phyloP scores from a whole-genome alignment of 371 early-diverging fungal species.

The Zopfochytrium polystomum region DNA sequence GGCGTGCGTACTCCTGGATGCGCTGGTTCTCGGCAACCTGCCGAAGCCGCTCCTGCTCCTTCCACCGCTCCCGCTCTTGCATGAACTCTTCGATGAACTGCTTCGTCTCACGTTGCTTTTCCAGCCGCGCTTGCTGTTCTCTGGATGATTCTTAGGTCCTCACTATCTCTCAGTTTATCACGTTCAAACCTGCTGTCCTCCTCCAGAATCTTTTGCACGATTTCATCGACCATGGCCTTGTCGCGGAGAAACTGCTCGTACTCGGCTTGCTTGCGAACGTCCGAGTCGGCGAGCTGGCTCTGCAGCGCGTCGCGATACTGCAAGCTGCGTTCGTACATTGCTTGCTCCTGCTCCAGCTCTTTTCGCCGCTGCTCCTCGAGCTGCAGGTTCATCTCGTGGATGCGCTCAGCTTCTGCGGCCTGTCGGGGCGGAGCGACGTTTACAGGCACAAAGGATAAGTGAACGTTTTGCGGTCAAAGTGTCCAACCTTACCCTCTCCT shows the following conservation, averaged over 20 bases:
- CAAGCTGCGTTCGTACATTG: constrained; percentile 26
- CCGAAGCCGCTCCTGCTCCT: constrained; percentile 31
- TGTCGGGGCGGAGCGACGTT: constrained; percentile 3
- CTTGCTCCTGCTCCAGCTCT: constrained; percentile 37
- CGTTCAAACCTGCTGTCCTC: constrained; percentile 45
- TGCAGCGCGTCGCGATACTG: constrained; percentile 45
- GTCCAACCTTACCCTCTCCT: constrained; percentile 28
- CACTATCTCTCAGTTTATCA: too few relatives aligned
- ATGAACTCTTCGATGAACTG: constrained; percentile 49
- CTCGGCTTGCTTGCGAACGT: constrained; percentile 39
- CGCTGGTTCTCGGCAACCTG: constrained; percentile 42
- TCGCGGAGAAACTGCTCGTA: constrained; percentile 50
- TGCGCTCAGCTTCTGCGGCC: constrained; percentile 30
- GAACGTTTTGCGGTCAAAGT: neutral
- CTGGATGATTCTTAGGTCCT: constrained; percentile 22
- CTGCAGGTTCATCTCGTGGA: constrained; percentile 35
- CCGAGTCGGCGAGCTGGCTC: constrained; percentile 43
- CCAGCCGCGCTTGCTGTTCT: constrained; percentile 35
- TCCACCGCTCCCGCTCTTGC: constrained; percentile 45
- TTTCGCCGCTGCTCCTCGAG: constrained; percentile 33
- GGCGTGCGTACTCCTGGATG: constrained; percentile 46
- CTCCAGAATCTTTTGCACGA: constrained; percentile 42
- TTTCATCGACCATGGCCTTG: constrained; percentile 51
- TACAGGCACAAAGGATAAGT: neutral
- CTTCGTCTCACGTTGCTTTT: constrained; percentile 50